These are phyloP conservation scores for Amborella trichopoda DNA, from an alignment of 164 flowering plant genomes.

Conservation along the genomic window DNA sequence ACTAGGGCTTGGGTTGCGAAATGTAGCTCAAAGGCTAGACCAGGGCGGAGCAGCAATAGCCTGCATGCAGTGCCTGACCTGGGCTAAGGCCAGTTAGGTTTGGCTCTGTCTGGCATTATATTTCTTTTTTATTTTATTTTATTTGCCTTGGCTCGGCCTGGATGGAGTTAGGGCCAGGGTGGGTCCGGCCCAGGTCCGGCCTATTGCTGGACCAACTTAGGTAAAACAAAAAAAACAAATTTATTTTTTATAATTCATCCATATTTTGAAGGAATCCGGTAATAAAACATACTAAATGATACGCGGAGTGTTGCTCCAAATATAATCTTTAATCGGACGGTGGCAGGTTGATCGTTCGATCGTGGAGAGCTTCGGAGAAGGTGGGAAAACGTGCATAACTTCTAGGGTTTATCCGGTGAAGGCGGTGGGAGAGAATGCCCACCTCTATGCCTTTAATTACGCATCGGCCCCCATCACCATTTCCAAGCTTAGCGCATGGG, in stretches of 20 bases:
- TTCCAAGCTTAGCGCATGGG: constrained; percentile 29
- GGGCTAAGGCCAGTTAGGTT: too few relatives aligned
- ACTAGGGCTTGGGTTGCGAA: too few relatives aligned
- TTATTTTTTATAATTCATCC: background rate
- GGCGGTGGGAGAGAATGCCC: constrained; percentile 22
- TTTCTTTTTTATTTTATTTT: too few relatives aligned
- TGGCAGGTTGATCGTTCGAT: constrained; percentile 44
- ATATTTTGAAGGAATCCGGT: background rate
- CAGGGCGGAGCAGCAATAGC: too few relatives aligned
- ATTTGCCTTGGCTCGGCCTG: too few relatives aligned
- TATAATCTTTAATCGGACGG: background rate
- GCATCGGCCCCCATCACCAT: constrained; percentile 20
- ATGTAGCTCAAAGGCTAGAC: too few relatives aligned
- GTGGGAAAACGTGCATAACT: constrained; percentile 35
- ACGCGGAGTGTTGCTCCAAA: background rate
- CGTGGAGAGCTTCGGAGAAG: constrained; percentile 43
- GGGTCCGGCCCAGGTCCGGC: too few relatives aligned
- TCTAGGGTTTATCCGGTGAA: constrained; percentile 37
- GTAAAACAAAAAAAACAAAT: too few relatives aligned
- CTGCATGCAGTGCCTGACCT: too few relatives aligned
- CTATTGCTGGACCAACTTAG: too few relatives aligned
- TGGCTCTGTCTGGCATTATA: too few relatives aligned
- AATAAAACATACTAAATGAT: background rate
- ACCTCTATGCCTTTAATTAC: constrained; percentile 26
- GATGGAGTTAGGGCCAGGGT: too few relatives aligned